These are phyloP conservation scores for Tolypocladium tropicale DNA, from an alignment of 2,329 filamentous ascomycete species.

Conservation along the genomic window DNA sequence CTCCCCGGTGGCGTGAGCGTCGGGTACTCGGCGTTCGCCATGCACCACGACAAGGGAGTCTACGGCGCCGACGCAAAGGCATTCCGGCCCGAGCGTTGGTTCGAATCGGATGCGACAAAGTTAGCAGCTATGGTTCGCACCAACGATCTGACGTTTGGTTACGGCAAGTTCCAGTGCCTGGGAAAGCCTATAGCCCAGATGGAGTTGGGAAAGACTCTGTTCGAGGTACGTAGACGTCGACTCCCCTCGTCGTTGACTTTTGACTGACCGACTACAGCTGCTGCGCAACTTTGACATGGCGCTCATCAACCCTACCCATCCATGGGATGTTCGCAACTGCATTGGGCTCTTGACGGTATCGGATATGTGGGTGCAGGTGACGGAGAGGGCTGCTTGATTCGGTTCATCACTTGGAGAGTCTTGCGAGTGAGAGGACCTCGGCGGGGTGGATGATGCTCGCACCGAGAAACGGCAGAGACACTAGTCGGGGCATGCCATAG, in stretches of 20 bases:
- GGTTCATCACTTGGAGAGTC: too few relatives aligned
- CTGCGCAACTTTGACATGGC: conserved; percentile 19
- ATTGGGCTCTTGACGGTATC: conserved; percentile 19
- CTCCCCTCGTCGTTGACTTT: neutral
- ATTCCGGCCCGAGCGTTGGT: conserved; percentile 22
- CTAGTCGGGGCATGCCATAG: neutral
- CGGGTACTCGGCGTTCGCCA: conserved; percentile 17
- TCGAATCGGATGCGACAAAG: conserved; percentile 19
- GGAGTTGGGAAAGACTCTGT: conserved; percentile 25
- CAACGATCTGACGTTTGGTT: conserved; percentile 25
- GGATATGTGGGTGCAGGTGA: conserved; percentile 23
- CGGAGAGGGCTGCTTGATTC: conserved; percentile 4
- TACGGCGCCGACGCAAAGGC: conserved; percentile 20
- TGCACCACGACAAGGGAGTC: conserved; percentile 16
- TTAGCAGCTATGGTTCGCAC: conserved; percentile 19
- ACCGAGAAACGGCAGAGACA: neutral
- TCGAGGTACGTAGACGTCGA: conserved; percentile 25
- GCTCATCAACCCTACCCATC: conserved; percentile 12
- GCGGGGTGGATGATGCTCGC: neutral
- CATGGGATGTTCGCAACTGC: conserved; percentile 15
- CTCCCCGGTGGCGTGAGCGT: conserved; percentile 17
- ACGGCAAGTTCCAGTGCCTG: conserved; percentile 27
- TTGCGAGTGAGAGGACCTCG: too few relatives aligned
- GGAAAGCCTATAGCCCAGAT: conserved; percentile 26
- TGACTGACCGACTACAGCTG: conserved; percentile 8